Conservation (phyloP, 2,329 filamentous ascomycete genomes). For the Cercospora nicotianae region DNA sequence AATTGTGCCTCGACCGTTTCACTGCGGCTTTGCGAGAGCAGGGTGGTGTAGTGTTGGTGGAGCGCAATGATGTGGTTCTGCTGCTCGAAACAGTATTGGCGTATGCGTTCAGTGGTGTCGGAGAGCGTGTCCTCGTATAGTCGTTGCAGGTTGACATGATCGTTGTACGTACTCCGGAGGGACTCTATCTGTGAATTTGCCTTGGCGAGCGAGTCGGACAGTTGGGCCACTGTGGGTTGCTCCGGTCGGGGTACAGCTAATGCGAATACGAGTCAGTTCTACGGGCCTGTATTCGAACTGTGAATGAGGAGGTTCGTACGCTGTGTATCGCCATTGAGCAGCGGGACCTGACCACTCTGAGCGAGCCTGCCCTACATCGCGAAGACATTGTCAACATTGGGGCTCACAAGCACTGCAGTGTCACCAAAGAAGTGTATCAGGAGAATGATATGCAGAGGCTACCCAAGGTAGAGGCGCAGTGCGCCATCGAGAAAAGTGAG, state of each 20-base stretch:
- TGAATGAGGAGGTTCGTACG: conserved; percentile 20
- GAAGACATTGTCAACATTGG: neutral
- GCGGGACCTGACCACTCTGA: conserved; percentile 26
- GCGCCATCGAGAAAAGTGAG: neutral
- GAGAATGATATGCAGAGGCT: neutral
- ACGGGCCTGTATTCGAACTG: neutral
- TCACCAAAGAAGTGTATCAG: neutral
- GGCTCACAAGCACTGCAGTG: neutral
- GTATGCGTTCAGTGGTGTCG: conserved; percentile 36
- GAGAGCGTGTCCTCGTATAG: conserved; percentile 45
- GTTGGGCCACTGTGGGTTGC: conserved; percentile 34
- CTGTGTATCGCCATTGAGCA: conserved; percentile 28
- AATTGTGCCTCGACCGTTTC: conserved; percentile 49
- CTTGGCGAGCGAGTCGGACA: conserved; percentile 32
- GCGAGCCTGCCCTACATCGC: conserved; percentile 27
- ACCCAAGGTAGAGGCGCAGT: neutral
- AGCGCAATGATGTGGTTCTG: conserved; percentile 46
- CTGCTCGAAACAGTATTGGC: conserved; percentile 43
- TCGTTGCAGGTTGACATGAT: conserved; percentile 33
- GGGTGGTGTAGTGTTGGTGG: conserved; percentile 50
- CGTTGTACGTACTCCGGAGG: conserved; percentile 32
- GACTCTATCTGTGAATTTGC: conserved; percentile 32
- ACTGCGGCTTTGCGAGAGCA: conserved; percentile 46
- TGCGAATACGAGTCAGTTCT: neutral
- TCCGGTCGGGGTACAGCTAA: conserved; percentile 26